These are phyloP conservation scores for Cyclospora cayetanensis DNA, from an alignment of 169 alveolate species.

Conservation along the genomic window DNA sequence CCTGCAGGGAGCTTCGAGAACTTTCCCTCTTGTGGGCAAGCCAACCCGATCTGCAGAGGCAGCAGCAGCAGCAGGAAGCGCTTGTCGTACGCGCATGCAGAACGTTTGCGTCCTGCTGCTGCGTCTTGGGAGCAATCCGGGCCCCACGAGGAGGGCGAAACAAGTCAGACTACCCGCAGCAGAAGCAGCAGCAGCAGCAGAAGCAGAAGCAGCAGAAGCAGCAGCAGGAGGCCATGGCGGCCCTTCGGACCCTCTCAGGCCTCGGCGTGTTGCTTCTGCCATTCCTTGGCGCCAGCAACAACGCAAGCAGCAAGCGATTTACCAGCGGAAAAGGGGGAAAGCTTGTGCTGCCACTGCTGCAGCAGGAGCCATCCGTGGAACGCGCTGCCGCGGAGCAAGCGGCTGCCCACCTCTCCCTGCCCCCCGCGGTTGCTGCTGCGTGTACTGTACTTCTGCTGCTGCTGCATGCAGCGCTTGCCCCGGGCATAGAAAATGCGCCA, in stretches of 20 bases:
- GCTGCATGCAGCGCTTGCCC: conserved; percentile 52
- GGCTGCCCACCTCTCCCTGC: background rate
- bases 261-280: conserved; percentile 39
- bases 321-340: conserved; percentile 18
- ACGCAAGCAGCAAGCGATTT: background rate
- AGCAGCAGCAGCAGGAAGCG: conserved; percentile 7
- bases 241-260: conserved; percentile 5
- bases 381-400: conserved; percentile 4
- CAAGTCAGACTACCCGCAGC: background rate
- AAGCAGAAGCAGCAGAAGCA: conserved; percentile 30
- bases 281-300: background rate
- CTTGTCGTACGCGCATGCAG: conserved; percentile 9
- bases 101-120: conserved; percentile 59
- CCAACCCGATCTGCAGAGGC: background rate
- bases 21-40: background rate
- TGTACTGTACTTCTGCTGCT: conserved; percentile 44
- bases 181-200: conserved; percentile 56
- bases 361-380: background rate
- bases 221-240: conserved; percentile 16
- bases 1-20: background rate
- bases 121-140: conserved; percentile 7
- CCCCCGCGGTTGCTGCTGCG: conserved; percentile 49
- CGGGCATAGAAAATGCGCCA: conserved; percentile 10
- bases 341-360: background rate
- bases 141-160: background rate